phyloP scores from a whole-genome alignment of 2,329 filamentous ascomycete species.

The Thelonectria blattea region DNA sequence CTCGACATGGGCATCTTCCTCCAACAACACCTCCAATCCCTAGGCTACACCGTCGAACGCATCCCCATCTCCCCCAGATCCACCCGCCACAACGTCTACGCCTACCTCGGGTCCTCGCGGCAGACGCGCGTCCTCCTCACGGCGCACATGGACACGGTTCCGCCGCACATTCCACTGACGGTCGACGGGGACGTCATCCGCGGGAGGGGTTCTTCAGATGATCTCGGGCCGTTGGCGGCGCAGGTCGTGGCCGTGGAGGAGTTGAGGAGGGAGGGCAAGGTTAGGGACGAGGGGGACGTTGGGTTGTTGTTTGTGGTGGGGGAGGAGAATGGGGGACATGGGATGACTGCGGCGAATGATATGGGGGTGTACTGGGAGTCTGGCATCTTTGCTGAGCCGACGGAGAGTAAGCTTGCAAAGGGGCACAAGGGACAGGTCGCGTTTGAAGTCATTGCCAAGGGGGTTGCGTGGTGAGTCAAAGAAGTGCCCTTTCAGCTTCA shows the following conservation, averaged over 20 bases:
- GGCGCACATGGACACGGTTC: slow-evolving; percentile 78
- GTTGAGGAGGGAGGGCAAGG: slow-evolving; percentile 12
- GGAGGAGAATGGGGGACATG: slow-evolving; percentile 71
- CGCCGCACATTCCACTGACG: slow-evolving; percentile 70
- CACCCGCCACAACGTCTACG: slow-evolving; percentile 71
- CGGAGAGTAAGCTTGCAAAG: slow-evolving; percentile 70
- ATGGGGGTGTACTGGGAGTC: slow-evolving; percentile 61
- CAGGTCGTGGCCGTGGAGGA: slow-evolving; percentile 67
- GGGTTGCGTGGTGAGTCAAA: slow-evolving; percentile 54
- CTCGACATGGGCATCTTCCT: slow-evolving; percentile 69
- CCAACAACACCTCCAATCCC: slow-evolving; percentile 61
- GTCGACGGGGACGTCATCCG: slow-evolving; percentile 51
- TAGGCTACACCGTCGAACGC: slow-evolving; percentile 45
- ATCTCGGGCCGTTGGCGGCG: slow-evolving; percentile 68
- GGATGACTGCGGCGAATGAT: slow-evolving; percentile 62
- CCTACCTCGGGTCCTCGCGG: slow-evolving; percentile 58
- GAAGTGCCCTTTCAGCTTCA: too few relatives aligned
- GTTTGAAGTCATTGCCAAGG: slow-evolving; percentile 63
- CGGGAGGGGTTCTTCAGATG: slow-evolving; percentile 73
- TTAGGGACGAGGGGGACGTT: slow-evolving; percentile 46
- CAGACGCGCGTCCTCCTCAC: slow-evolving; percentile 65
- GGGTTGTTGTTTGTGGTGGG: slow-evolving; percentile 63
- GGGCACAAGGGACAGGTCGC: slow-evolving; percentile 74
- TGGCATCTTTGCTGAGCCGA: slow-evolving; percentile 76
- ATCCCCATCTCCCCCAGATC: slow-evolving; percentile 30